These are phyloP conservation scores for Talaromyces ruber DNA, from an alignment of 495 filamentous ascomycete genomes.

Conservation along the genomic window DNA sequence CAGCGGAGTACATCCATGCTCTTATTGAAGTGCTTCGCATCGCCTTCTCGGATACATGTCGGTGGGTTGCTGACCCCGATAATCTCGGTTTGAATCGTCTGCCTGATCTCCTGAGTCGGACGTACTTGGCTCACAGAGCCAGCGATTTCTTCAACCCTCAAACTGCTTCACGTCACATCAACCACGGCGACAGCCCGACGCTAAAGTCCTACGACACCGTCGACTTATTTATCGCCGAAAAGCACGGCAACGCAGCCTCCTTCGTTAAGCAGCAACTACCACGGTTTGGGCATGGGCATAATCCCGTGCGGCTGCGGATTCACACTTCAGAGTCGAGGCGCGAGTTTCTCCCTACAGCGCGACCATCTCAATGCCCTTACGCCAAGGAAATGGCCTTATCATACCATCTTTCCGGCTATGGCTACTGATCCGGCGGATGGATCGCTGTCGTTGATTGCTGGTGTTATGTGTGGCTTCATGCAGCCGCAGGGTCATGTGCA, in stretches of 20 bases:
- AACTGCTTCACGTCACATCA: conserved; percentile 26
- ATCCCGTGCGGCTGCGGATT: conserved; percentile 79
- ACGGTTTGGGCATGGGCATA: conserved; percentile 80
- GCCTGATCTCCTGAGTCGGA: conserved; percentile 35
- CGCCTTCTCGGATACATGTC: conserved; percentile 80
- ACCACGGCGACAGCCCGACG: conserved; percentile 59
- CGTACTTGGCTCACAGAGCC: conserved; percentile 47
- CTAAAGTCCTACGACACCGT: conserved; percentile 78
- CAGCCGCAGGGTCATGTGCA: conserved; percentile 97
- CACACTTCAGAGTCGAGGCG: conserved; percentile 85
- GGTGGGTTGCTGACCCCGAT: conserved; percentile 82
- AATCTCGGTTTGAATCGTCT: conserved; percentile 64
- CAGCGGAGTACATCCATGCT: conserved; percentile 71
- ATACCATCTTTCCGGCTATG: conserved; percentile 93
- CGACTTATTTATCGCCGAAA: conserved; percentile 80
- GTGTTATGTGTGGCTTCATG: conserved; percentile 99
- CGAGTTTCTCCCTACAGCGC: conserved; percentile 61
- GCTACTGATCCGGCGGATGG: conserved; percentile 66
- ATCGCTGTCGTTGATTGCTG: conserved; percentile 46
- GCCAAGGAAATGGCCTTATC: conserved; percentile 88
- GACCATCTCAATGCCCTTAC: conserved; percentile 71
- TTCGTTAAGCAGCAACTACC: conserved; percentile 97
- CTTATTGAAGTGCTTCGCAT: conserved; percentile 85
- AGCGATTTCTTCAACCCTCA: conserved; percentile 43
- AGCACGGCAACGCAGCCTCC: conserved; percentile 75